A percentile compares a stretch with the other conserved stretches of the same genome.
phyloP scores from a whole-genome alignment of 441 rosid genomes.

The Euphorbia celastroides region DNA sequence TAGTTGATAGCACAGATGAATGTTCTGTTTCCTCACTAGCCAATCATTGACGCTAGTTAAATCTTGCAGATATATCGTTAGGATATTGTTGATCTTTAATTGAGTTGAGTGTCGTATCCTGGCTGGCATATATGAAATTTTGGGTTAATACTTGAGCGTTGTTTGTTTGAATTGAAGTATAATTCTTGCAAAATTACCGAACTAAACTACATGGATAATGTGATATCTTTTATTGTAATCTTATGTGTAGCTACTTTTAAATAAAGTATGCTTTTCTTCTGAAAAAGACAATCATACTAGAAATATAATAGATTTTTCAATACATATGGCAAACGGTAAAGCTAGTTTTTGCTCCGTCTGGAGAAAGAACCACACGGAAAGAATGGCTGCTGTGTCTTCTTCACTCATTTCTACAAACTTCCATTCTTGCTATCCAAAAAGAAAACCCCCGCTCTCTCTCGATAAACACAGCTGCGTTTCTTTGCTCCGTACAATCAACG shows the following conservation, averaged over 20 bases:
- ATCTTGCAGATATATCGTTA: slow-evolving; percentile 1
- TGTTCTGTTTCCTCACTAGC: background rate
- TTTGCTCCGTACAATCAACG: slow-evolving; percentile 13
- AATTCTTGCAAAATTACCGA: too few relatives aligned
- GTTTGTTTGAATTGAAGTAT: too few relatives aligned
- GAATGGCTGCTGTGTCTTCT: slow-evolving; percentile 43
- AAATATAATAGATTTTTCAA: too few relatives aligned
- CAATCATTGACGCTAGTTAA: background rate
- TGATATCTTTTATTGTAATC: too few relatives aligned
- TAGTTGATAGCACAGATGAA: background rate
- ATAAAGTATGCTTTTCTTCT: too few relatives aligned
- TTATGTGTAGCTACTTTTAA: background rate
- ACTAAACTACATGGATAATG: too few relatives aligned
- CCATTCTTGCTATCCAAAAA: slow-evolving; percentile 38
- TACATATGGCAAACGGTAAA: background rate
- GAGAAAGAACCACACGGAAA: slow-evolving; percentile 4
- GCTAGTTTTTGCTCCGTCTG: background rate
- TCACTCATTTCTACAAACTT: slow-evolving; percentile 44
- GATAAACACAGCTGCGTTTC: slow-evolving; percentile 15
- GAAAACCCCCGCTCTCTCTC: slow-evolving; percentile 16
- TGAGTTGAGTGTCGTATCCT: background rate
- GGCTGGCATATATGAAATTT: background rate
- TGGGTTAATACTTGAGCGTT: background rate
- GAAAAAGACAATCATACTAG: too few relatives aligned
- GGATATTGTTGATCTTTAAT: background rate